Percentiles rank a stretch among this genome's conserved stretches.
Evolutionary conservation across 257 asterid genomes (phyloP).

Genomic region (Solanum ossicruentum): DNA sequence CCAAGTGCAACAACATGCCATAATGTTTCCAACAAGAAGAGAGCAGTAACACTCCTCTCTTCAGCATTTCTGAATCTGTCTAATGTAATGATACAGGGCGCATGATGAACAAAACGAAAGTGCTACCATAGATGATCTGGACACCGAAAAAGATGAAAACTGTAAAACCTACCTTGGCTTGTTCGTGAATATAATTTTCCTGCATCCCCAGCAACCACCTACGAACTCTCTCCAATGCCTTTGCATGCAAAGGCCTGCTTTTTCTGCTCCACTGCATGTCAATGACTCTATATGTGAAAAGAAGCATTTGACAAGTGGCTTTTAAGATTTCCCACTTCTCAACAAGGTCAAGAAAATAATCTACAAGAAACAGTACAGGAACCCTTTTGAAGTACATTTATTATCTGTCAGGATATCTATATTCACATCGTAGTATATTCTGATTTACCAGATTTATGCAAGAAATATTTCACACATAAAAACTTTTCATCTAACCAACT

Average conservation of each 20-base stretch:
- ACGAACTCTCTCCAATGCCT: slow-evolving; percentile 64
- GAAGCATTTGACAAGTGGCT: background rate
- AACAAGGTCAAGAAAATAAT: background rate
- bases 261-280: slow-evolving; percentile 75
- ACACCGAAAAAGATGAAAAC: slow-evolving; percentile 5
- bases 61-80: slow-evolving; percentile 46
- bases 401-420: background rate
- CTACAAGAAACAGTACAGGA: background rate
- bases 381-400: background rate
- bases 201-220: slow-evolving; percentile 66
- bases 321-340: background rate
- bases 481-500: background rate
- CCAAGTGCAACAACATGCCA: slow-evolving; percentile 61
- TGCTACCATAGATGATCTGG: background rate
- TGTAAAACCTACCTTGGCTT: slow-evolving; percentile 48
- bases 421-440: background rate
- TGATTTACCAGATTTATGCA: background rate
- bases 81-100: slow-evolving; percentile 6
- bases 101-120: slow-evolving; percentile 10
- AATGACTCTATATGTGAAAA: background rate
- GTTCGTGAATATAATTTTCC: slow-evolving; percentile 29
- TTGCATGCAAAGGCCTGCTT: slow-evolving; percentile 73
- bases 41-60: slow-evolving; percentile 62
- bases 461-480: background rate
- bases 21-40: slow-evolving; percentile 97